A percentile compares a stretch with the other conserved stretches of the same genome.
Conservation (phyloP, 805 yeast species). For the Schizosaccharomyces cryophilus region DNA sequence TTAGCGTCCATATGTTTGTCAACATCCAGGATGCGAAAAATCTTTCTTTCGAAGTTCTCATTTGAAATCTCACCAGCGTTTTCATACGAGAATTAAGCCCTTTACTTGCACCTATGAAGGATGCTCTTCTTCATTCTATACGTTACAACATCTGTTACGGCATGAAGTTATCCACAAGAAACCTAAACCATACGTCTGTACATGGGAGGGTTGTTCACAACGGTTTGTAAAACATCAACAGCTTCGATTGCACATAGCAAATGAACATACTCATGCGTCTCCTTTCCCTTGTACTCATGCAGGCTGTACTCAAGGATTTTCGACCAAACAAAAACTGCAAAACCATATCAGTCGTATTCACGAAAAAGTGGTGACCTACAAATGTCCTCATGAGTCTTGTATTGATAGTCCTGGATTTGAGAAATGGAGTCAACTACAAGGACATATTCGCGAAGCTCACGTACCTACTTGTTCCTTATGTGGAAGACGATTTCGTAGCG, state of each 20-base stretch:
- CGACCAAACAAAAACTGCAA: constrained; percentile 37
- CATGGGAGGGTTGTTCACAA: constrained; percentile 35
- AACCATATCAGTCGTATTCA: constrained; percentile 48
- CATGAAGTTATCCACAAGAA: constrained; percentile 64
- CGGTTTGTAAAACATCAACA: constrained; percentile 54
- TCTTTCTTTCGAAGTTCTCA: constrained; percentile 60
- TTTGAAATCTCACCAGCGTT: constrained; percentile 39
- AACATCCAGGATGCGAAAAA: constrained; percentile 27
- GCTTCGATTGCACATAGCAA: constrained; percentile 41
- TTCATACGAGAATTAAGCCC: constrained; percentile 6
- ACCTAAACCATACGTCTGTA: constrained; percentile 28
- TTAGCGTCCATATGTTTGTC: constrained; percentile 51
- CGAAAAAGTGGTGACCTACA: constrained; percentile 12
- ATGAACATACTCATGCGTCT: constrained; percentile 31
- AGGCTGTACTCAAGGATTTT: constrained; percentile 39
- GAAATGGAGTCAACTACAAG: constrained; percentile 49
- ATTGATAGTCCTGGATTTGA: constrained; percentile 32
- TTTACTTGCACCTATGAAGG: constrained; percentile 28
- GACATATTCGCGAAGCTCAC: constrained; percentile 49
- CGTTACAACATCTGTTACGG: constrained; percentile 56
- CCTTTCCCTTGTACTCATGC: constrained; percentile 25
- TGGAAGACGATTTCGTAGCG: constrained; percentile 49
- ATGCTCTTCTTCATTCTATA: constrained; percentile 64
- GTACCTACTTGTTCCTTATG: constrained; percentile 47
- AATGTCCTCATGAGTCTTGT: constrained; percentile 7